A percentile compares a stretch with the other conserved stretches of the same genome.
phyloP scores from a whole-genome alignment of 441 rosid genomes.

The Aquilaria agallochum region DNA sequence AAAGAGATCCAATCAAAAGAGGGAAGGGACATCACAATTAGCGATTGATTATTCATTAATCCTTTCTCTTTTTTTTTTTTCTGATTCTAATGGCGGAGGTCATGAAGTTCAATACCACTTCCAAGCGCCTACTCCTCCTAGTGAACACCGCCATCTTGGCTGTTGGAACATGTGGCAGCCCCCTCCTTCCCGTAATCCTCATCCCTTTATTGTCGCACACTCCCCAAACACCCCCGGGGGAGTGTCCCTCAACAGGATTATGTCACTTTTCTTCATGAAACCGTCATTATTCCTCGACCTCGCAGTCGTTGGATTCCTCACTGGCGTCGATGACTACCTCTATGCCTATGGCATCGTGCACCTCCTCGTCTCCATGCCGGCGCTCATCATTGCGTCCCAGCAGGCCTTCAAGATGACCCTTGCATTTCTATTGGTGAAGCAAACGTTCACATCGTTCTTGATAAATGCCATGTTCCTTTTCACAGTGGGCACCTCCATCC shows the following conservation, averaged over 20 bases:
- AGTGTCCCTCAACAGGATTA: no score
- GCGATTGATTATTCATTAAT: no score
- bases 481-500: constrained; percentile 36
- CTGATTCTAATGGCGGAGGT: no score
- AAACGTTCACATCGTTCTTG: constrained; percentile 50
- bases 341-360: constrained; percentile 63
- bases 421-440: constrained; percentile 58
- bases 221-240: neutral
- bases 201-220: constrained; percentile 41
- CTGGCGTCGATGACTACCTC: constrained; percentile 63
- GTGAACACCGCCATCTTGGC: constrained; percentile 43
- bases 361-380: constrained; percentile 60
- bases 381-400: constrained; percentile 58
- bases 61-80: no score
- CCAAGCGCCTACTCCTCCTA: constrained; percentile 32
- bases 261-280: constrained; percentile 33
- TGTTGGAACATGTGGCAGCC: constrained; percentile 59
- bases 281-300: constrained; percentile 32
- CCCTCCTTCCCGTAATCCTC: constrained; percentile 43
- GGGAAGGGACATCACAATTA: no score
- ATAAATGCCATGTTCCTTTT: constrained; percentile 56
- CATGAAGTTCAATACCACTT: neutral
- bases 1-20: no score
- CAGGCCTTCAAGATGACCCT: constrained; percentile 65
- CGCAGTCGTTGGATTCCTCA: constrained; percentile 38